phyloP scores from a whole-genome alignment of 1,139 yeast species.

The Petasospora fabianii region DNA sequence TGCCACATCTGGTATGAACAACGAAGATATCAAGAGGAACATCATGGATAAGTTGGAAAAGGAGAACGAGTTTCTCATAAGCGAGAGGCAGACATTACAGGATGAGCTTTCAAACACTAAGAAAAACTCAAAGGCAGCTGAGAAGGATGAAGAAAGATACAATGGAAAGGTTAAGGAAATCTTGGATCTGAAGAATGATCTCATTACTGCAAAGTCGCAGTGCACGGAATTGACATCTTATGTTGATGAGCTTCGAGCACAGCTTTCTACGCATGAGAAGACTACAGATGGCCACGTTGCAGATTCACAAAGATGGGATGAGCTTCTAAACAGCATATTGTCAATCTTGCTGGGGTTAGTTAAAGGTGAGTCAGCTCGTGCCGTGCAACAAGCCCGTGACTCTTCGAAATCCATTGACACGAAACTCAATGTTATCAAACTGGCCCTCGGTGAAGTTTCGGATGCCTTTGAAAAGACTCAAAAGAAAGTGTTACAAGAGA shows the following conservation, averaged over 20 bases:
- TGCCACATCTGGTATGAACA: constrained; percentile 21
- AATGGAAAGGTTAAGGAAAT: constrained; percentile 25
- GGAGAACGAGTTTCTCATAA: constrained; percentile 20
- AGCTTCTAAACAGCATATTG: constrained; percentile 29
- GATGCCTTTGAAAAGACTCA: constrained; percentile 7
- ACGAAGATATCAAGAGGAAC: constrained; percentile 26
- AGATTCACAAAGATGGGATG: constrained; percentile 30
- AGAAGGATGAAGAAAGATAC: constrained; percentile 13
- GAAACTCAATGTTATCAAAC: constrained; percentile 30
- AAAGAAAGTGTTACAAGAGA: background rate
- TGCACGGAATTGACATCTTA: constrained; percentile 25
- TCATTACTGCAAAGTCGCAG: constrained; percentile 25
- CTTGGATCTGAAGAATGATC: constrained; percentile 25
- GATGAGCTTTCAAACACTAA: constrained; percentile 14
- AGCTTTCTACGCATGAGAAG: constrained; percentile 25
- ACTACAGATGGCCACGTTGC: too few relatives aligned
- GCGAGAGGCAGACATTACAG: constrained; percentile 21
- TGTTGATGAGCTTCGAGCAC: constrained; percentile 21
- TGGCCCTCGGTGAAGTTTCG: constrained; percentile 26
- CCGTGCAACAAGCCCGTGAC: constrained; percentile 28
- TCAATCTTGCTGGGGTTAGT: constrained; percentile 22
- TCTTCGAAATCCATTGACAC: constrained; percentile 31
- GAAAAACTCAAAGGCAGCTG: constrained; percentile 14
- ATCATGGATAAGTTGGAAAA: constrained; percentile 26
- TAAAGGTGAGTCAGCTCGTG: constrained; percentile 28